phyloP scores from a whole-genome alignment of 345 rosid genomes.

The Sapria himalayana region DNA sequence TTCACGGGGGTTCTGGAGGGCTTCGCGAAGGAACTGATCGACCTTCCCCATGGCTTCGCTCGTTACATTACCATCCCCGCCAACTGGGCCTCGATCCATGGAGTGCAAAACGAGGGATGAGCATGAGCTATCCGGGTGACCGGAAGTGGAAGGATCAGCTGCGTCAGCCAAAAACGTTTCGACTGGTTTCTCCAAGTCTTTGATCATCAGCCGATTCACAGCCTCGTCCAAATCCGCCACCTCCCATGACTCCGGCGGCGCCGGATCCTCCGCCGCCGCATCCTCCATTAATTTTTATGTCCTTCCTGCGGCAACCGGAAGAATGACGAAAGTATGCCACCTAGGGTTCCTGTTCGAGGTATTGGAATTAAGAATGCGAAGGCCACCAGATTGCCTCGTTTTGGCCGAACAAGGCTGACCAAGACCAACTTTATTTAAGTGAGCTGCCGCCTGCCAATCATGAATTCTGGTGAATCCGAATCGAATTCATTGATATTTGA shows the following conservation, averaged over 20 bases:
- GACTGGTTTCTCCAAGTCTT: slow-evolving; percentile 8
- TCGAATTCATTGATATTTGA: too few relatives aligned
- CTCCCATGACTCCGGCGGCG: slow-evolving; percentile 81
- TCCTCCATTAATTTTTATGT: slow-evolving; percentile 49
- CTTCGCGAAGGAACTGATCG: slow-evolving; percentile 67
- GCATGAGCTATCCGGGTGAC: not conserved
- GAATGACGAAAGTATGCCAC: too few relatives aligned
- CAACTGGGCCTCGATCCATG: slow-evolving; percentile 5
- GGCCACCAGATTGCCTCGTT: too few relatives aligned
- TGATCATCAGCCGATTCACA: slow-evolving; percentile 43
- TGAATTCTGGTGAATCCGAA: too few relatives aligned
- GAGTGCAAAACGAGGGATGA: slow-evolving; percentile 5
- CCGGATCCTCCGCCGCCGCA: slow-evolving; percentile 49
- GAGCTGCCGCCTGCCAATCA: too few relatives aligned
- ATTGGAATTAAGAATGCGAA: too few relatives aligned
- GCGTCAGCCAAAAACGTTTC: slow-evolving; percentile 1
- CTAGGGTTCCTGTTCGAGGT: too few relatives aligned
- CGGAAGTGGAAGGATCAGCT: slow-evolving; percentile 10
- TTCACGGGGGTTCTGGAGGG: slow-evolving; percentile 58
- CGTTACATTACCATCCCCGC: slow-evolving; percentile 8
- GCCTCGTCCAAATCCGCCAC: slow-evolving; percentile 56
- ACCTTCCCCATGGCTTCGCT: slow-evolving; percentile 32
- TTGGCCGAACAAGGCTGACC: too few relatives aligned
- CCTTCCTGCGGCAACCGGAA: too few relatives aligned
- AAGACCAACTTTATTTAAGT: too few relatives aligned